Percentiles rank a stretch among this genome's conserved stretches.
Conservation (phyloP, 192 early-diverging fungal species). For the Allomyces macrogynus region DNA sequence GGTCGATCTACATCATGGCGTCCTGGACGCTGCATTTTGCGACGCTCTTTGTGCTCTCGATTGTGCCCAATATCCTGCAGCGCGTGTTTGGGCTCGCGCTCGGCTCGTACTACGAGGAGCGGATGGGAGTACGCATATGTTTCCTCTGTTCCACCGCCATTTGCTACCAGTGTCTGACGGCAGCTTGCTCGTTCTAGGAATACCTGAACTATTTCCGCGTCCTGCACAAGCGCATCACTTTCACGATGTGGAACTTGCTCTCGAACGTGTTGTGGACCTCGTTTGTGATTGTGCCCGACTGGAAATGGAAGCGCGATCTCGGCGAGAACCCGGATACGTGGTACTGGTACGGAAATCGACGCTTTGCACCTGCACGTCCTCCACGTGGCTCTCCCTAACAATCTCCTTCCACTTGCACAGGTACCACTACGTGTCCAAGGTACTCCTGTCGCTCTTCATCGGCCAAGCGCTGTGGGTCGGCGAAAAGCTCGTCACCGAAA, state of each 20-base stretch:
- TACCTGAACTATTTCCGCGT: neutral
- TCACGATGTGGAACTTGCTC: neutral
- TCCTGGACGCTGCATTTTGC: neutral
- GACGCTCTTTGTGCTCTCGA: neutral
- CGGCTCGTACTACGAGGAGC: neutral
- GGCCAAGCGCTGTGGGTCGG: conserved; percentile 23
- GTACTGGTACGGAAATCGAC: too few species aligned
- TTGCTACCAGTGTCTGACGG: too few species aligned
- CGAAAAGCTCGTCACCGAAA: conserved; percentile 40
- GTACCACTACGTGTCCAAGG: neutral
- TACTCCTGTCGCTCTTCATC: conserved; percentile 20
- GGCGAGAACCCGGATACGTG: too few species aligned
- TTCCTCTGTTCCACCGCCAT: too few species aligned
- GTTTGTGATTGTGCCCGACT: neutral
- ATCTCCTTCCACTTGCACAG: too few species aligned
- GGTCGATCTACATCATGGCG: neutral
- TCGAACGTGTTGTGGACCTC: neutral
- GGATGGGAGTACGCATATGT: neutral
- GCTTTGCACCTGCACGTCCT: too few species aligned
- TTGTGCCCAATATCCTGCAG: neutral
- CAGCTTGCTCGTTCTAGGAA: neutral
- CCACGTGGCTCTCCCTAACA: too few species aligned
- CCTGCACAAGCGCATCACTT: neutral
- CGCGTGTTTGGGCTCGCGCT: neutral
- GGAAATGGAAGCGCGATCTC: neutral